These are phyloP conservation scores for Tritrichomonas musculus DNA, from an alignment of 208 protist species.

Conservation along the genomic window DNA sequence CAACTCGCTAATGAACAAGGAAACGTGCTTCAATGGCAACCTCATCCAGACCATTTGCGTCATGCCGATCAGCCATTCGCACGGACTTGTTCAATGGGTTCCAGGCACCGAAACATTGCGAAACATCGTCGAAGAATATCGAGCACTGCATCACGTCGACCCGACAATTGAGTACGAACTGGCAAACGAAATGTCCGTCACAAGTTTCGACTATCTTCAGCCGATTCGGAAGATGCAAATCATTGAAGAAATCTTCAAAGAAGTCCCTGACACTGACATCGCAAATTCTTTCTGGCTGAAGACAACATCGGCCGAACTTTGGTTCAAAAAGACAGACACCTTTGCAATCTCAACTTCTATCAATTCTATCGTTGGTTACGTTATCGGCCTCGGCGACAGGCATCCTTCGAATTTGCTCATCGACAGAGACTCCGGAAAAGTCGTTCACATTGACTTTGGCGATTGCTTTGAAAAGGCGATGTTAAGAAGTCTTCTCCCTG, in stretches of 20 bases:
- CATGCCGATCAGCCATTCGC: not conserved
- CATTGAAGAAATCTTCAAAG: not conserved
- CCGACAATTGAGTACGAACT: not conserved
- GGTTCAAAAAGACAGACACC: not conserved
- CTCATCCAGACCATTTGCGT: not conserved
- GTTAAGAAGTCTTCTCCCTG: not conserved
- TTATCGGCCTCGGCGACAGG: slow-evolving; percentile 19
- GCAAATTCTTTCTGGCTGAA: not conserved
- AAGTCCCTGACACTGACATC: slow-evolving; percentile 18
- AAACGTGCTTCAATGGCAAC: not conserved
- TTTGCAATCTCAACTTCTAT: not conserved
- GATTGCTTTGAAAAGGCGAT: slow-evolving; percentile 44
- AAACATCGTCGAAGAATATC: not conserved
- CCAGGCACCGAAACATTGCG: slow-evolving; percentile 12
- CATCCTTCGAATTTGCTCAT: slow-evolving; percentile 7
- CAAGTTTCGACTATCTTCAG: not conserved
- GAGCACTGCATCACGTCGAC: not conserved
- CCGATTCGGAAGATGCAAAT: not conserved
- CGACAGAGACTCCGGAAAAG: not conserved
- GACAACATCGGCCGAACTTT: not conserved
- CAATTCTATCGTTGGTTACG: not conserved
- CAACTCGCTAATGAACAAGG: not conserved
- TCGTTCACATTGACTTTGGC: slow-evolving; percentile 30
- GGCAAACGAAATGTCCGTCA: too few species aligned
- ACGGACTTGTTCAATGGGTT: slow-evolving; percentile 17